Evolutionary conservation across 805 yeast species (phyloP).

Genomic region (Ogataea ramenticola): DNA sequence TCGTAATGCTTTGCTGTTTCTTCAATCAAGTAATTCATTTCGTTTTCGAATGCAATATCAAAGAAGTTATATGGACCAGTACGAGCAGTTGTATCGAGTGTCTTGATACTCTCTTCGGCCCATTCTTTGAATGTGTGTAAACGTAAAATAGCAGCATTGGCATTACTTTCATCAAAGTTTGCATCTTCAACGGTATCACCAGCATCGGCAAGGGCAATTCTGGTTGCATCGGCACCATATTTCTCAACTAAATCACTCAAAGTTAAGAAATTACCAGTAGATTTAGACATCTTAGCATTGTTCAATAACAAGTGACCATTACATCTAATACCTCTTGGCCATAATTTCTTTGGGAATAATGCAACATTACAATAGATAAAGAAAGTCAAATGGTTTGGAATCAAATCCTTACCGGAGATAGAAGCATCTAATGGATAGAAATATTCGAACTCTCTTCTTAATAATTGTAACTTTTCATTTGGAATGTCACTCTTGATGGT

Average conservation of each 20-base stretch:
- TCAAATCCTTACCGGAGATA: conserved; percentile 92
- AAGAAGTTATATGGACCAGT: conserved; percentile 60
- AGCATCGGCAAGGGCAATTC: conserved; percentile 97
- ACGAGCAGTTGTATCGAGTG: conserved; percentile 42
- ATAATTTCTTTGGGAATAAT: conserved; percentile 77
- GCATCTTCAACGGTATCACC: conserved; percentile 98
- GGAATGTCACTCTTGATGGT: conserved; percentile 53
- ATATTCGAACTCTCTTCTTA: conserved; percentile 94
- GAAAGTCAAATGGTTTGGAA: conserved; percentile 96
- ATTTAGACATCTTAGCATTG: conserved; percentile 96
- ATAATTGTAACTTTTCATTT: conserved; percentile 50
- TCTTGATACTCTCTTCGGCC: conserved; percentile 71
- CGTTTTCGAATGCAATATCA: conserved; percentile 88
- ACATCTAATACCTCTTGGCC: conserved; percentile 93
- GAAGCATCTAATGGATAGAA: conserved; percentile 93
- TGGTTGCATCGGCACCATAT: conserved; percentile 95
- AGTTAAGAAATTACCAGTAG: conserved; percentile 96
- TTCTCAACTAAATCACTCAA: conserved; percentile 76
- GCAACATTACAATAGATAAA: conserved; percentile 92
- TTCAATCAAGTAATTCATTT: conserved; percentile 77
- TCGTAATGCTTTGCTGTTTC: conserved; percentile 66
- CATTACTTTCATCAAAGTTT: conserved; percentile 91
- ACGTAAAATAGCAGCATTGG: conserved; percentile 95
- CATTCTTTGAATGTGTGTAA: conserved; percentile 89
- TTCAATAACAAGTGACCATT: conserved; percentile 94